Base-by-base conservation (phyloP, 106 monocot species). In the Dendrobium huoshanense region DNA sequence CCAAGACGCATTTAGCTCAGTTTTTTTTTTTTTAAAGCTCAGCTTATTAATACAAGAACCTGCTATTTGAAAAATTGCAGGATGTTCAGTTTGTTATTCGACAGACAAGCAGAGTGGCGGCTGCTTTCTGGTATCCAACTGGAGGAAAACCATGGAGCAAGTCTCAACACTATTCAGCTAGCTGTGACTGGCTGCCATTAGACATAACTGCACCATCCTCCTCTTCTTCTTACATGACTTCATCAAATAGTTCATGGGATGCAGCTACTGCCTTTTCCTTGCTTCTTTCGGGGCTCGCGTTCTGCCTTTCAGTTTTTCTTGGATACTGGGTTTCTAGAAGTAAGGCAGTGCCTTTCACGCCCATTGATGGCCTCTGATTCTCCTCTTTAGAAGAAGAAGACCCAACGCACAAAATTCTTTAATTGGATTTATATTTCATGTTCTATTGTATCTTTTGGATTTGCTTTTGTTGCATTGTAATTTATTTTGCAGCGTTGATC, bases 121-220 rank as follows among this genome's bases (percentile, higher is more conserved):
- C 90, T 56, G 98, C 98, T 18, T 95, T 98, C 88, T 98, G 98
- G 98, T 98, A 91, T 80, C 98, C 98, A 77, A 41, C 73, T 7
- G 84, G 79, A 75, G 98, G 95, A 20, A 87, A 92, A 1, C 81
- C 89, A 77, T 98, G 92, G 92, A 81, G 56, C 17, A 91, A 89
- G 4, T 91, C 91, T 4, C 80, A 88, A 11, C 98, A 98, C 79
- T 98, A 91, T 72, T 95, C 98, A 0, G 92, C 83, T 55, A 95
- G 86, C 45, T 98, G 98, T 55, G 84, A 98, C 70, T 98, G 98
- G 98, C 22, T 98, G 79, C 85, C 92, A 42, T 41, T 98, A 41
- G 85, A 95, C 25, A 64, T 95, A 29, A n/a, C 80, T 31, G 77
- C 88, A 0, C 75, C 86, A 74, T 86, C 91, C 24, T 67, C 54